Percentiles rank a stretch among this genome's conserved stretches.
These are phyloP conservation scores for Rheum nobile DNA, from an alignment of 148 eudicot genomes.

Conservation along the genomic window DNA sequence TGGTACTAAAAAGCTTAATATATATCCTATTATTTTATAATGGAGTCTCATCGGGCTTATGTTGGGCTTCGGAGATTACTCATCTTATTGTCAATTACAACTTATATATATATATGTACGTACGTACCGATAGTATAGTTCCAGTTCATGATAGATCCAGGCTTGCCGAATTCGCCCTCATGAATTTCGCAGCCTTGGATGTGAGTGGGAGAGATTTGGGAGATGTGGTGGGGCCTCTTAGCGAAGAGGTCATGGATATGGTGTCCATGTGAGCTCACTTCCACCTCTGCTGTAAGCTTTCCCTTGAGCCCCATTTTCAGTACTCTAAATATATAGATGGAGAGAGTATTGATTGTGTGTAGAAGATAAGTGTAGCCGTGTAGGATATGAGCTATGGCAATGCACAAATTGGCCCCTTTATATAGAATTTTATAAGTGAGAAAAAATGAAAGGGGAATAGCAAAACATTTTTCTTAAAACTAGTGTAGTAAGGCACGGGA, in stretches of 20 bases:
- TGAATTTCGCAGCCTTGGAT: constrained; percentile 17
- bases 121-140: constrained; percentile 15
- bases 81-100: too few species aligned
- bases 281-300: neutral
- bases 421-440: too few species aligned
- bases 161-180: constrained; percentile 13
- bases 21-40: too few species aligned
- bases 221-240: constrained; percentile 10
- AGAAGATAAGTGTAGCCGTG: too few species aligned
- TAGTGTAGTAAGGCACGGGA: too few species aligned
- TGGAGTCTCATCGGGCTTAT: too few species aligned
- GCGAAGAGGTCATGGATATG: constrained; percentile 14
- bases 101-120: too few species aligned
- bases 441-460: too few species aligned
- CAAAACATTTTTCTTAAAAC: too few species aligned
- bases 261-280: constrained; percentile 7
- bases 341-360: too few species aligned
- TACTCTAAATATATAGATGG: neutral
- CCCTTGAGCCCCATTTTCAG: constrained; percentile 3
- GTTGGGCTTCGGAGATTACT: too few species aligned
- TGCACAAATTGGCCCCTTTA: neutral
- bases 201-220: constrained; percentile 2
- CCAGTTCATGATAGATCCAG: constrained; percentile 13
- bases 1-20: too few species aligned
- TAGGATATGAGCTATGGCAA: neutral